A percentile compares a stretch with the other conserved stretches of the same genome.
Evolutionary conservation across 2,329 filamentous ascomycete species (phyloP).

Genomic region (Talaromyces amestolkiae): DNA sequence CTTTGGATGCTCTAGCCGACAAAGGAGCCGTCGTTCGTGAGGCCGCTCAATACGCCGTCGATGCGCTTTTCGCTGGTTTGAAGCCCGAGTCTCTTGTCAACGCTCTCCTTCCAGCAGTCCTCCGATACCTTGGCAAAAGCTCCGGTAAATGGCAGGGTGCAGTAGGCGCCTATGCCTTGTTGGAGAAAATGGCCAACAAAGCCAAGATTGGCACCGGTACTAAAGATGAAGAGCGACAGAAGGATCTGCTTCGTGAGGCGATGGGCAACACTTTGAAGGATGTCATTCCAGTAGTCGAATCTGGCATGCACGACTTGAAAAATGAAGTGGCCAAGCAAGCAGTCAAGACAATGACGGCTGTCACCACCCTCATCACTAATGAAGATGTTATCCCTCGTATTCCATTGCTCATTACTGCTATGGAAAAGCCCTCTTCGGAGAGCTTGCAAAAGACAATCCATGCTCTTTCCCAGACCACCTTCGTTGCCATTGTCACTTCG

Average conservation of each 20-base stretch:
- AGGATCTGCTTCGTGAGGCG: slow-evolving; percentile 83
- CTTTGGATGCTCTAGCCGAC: slow-evolving; percentile 82
- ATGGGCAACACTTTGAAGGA: slow-evolving; percentile 78
- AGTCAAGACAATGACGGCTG: slow-evolving; percentile 84
- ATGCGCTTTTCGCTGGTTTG: slow-evolving; percentile 78
- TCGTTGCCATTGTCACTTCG: slow-evolving; percentile 92
- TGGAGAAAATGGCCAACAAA: slow-evolving; percentile 94
- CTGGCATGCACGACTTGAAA: slow-evolving; percentile 96
- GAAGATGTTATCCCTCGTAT: slow-evolving; percentile 93
- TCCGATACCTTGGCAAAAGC: slow-evolving; percentile 73
- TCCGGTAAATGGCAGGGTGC: slow-evolving; percentile 97
- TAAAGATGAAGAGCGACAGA: slow-evolving; percentile 79
- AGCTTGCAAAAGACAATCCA: slow-evolving; percentile 94
- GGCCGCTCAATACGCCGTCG: slow-evolving; percentile 88
- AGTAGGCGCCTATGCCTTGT: slow-evolving; percentile 76
- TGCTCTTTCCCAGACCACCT: slow-evolving; percentile 95
- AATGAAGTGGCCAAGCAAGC: slow-evolving; percentile 78
- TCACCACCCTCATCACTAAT: slow-evolving; percentile 88
- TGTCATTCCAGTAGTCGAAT: slow-evolving; percentile 87
- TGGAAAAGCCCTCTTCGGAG: slow-evolving; percentile 88
- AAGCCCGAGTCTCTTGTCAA: slow-evolving; percentile 78
- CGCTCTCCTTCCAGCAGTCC: slow-evolving; percentile 74
- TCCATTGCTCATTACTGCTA: slow-evolving; percentile 86
- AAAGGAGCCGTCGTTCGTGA: slow-evolving; percentile 87
- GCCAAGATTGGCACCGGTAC: slow-evolving; percentile 80